Percentiles rank a stretch among this genome's conserved stretches.
Evolutionary conservation across 179 eudicot genomes (phyloP).

Genomic region (Beta lomatogona): DNA sequence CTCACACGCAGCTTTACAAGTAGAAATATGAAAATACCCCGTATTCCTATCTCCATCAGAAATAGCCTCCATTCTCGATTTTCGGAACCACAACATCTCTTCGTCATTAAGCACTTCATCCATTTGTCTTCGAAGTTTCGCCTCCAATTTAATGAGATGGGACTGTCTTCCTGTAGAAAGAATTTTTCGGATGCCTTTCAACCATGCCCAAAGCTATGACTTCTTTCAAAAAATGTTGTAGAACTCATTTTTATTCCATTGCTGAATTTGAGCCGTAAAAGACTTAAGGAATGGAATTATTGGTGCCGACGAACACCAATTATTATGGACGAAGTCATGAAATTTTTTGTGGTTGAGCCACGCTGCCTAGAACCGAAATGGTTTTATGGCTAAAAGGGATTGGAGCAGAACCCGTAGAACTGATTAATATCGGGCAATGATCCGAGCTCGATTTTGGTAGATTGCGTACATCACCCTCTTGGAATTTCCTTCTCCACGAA

Average conservation of each 20-base stretch:
- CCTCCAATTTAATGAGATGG: neutral
- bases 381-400: neutral
- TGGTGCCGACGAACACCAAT: neutral
- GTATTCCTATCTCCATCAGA: constrained; percentile 19
- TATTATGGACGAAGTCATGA: neutral
- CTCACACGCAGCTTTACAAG: too few relatives aligned
- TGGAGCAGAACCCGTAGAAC: neutral
- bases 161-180: rapidly evolving
- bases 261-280: neutral
- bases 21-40: neutral
- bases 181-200: neutral
- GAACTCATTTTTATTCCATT: neutral
- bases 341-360: neutral
- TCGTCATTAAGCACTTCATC: neutral
- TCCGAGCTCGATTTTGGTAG: neutral
- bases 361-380: neutral
- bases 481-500: neutral
- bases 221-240: neutral
- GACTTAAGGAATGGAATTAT: neutral
- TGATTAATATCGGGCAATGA: neutral
- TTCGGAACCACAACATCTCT: constrained; percentile 4
- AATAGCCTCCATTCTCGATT: constrained; percentile 9
- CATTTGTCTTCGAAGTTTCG: neutral
- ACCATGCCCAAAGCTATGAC: neutral
- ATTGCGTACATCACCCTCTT: neutral